Percentiles rank a stretch among this genome's conserved stretches.
phyloP scores from a whole-genome alignment of 768 basidiomycete genomes.

The Termitomyces sp. region DNA sequence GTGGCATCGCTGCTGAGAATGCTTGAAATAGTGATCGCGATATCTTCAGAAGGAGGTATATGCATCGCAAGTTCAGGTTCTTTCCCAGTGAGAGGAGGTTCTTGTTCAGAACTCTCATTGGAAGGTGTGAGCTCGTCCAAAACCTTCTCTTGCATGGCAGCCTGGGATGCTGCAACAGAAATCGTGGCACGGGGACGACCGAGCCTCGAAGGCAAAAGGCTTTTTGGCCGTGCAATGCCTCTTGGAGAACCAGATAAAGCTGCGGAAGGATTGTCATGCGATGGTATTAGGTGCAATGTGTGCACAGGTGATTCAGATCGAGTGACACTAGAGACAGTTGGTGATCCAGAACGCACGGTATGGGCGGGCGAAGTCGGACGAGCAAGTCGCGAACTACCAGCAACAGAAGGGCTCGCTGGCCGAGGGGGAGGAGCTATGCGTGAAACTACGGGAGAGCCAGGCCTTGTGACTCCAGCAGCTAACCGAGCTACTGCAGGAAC shows the following conservation, averaged over 20 bases:
- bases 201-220: constrained; percentile 70
- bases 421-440: constrained; percentile 16
- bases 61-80: constrained; percentile 25
- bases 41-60: constrained; percentile 46
- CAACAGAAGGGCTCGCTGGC: constrained; percentile 26
- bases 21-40: constrained; percentile 81
- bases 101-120: neutral
- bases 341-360: constrained; percentile 36
- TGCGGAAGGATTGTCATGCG: constrained; percentile 12
- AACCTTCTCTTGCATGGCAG: constrained; percentile 25
- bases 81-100: neutral
- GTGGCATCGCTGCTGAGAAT: constrained; percentile 85
- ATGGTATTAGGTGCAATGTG: constrained; percentile 24
- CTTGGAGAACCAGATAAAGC: constrained; percentile 45
- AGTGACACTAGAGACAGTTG: constrained; percentile 27
- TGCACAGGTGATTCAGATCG: constrained; percentile 44
- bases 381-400: constrained; percentile 28
- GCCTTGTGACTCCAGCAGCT: constrained; percentile 40
- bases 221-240: constrained; percentile 54
- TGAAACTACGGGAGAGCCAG: constrained; percentile 27
- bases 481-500: constrained; percentile 51
- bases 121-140: constrained; percentile 5
- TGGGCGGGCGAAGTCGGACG: constrained; percentile 49
- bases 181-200: constrained; percentile 59
- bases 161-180: constrained; percentile 19